A percentile compares a stretch with the other conserved stretches of the same genome.
These are phyloP conservation scores for Wickerhamomyces silvicola DNA, from an alignment of 805 yeast genomes.

Conservation along the genomic window DNA sequence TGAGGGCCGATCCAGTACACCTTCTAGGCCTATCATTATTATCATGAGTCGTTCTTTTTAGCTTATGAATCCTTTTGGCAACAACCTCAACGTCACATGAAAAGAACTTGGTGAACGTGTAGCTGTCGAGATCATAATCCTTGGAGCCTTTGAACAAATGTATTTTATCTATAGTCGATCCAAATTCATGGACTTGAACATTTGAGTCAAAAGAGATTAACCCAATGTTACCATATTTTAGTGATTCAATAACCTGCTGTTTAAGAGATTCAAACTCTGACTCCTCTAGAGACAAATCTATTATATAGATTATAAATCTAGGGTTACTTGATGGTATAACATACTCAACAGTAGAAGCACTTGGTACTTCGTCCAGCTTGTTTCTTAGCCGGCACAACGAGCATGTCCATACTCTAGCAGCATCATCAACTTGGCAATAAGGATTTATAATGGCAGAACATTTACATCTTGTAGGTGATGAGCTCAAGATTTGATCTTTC, in stretches of 20 bases:
- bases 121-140: no score
- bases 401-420: slow-evolving; percentile 75
- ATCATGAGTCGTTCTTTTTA: slow-evolving; percentile 38
- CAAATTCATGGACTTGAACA: slow-evolving; percentile 78
- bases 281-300: slow-evolving; percentile 80
- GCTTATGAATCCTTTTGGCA: slow-evolving; percentile 35
- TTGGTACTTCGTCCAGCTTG: slow-evolving; percentile 71
- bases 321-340: slow-evolving; percentile 43
- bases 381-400: slow-evolving; percentile 72
- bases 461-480: slow-evolving; percentile 72
- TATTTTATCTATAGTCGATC: slow-evolving; percentile 36
- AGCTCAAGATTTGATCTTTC: slow-evolving; percentile 65
- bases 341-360: slow-evolving; percentile 73
- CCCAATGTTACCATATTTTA: slow-evolving; percentile 78
- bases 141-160: no score
- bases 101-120: slow-evolving; percentile 79
- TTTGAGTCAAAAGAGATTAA: slow-evolving; percentile 79
- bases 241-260: slow-evolving; percentile 65
- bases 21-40: slow-evolving; percentile 74
- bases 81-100: slow-evolving; percentile 42
- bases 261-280: slow-evolving; percentile 75
- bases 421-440: slow-evolving; percentile 68
- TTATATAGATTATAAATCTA: slow-evolving; percentile 69
- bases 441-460: slow-evolving; percentile 85
- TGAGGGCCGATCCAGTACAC: slow-evolving; percentile 85